Evolutionary conservation across 495 filamentous ascomycete species (phyloP).

Genomic region (Aspergillus asperescens): DNA sequence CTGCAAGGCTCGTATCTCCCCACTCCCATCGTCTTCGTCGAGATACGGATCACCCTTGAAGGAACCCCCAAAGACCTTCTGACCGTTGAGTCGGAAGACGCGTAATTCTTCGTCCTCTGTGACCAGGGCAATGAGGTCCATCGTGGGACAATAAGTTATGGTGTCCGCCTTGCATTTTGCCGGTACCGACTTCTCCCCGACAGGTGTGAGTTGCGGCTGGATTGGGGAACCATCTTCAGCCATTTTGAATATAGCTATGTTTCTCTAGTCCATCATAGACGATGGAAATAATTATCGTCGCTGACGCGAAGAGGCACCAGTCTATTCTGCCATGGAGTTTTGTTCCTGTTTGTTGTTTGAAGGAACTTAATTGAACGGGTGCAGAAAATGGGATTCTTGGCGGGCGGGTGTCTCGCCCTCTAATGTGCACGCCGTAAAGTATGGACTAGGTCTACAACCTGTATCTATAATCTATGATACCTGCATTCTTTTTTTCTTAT

Average conservation of each 20-base stretch:
- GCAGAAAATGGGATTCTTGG: slow-evolving; percentile 32
- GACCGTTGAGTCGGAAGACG: slow-evolving; percentile 64
- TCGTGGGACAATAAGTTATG: slow-evolving; percentile 70
- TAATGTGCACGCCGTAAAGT: too few relatives aligned
- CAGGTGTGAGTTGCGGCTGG: slow-evolving; percentile 35
- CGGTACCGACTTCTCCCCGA: slow-evolving; percentile 53
- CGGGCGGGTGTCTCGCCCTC: slow-evolving; percentile 18
- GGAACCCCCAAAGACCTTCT: slow-evolving; percentile 58
- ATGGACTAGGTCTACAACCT: background rate
- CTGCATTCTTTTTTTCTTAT: background rate
- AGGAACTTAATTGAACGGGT: slow-evolving; percentile 5
- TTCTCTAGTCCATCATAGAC: slow-evolving; percentile 17
- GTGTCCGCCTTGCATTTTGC: slow-evolving; percentile 51
- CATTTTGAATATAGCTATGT: slow-evolving; percentile 16
- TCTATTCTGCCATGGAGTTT: slow-evolving; percentile 3
- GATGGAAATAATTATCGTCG: background rate
- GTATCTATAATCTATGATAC: background rate
- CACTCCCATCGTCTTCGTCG: slow-evolving; percentile 46
- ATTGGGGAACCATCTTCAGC: slow-evolving; percentile 21
- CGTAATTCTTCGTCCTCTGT: slow-evolving; percentile 57
- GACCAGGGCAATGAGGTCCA: slow-evolving; percentile 74
- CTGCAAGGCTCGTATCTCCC: slow-evolving; percentile 50
- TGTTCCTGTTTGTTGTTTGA: slow-evolving; percentile 12
- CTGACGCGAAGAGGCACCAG: background rate
- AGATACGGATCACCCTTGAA: slow-evolving; percentile 44